A percentile compares a stretch with the other conserved stretches of the same genome.
phyloP scores from a whole-genome alignment of 371 early-diverging fungal species.

The Dichotomocladium elegans region DNA sequence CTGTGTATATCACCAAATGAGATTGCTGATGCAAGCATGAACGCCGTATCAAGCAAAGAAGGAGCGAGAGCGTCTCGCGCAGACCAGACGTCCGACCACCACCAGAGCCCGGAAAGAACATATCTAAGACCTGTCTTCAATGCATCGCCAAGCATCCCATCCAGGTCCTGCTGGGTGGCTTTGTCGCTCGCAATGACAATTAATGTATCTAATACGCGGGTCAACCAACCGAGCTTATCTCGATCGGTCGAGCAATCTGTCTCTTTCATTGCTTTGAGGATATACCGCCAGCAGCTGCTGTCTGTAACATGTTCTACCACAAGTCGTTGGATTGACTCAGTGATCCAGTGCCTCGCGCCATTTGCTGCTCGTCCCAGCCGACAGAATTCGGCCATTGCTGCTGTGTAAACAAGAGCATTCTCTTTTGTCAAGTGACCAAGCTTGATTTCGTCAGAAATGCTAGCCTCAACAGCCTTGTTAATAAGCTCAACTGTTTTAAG shows the following conservation, averaged over 20 bases:
- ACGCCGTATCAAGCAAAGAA: constrained; percentile 9
- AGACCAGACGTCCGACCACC: neutral
- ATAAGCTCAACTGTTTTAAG: constrained; percentile 3
- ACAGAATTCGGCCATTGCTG: constrained; percentile 24
- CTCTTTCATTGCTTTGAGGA: constrained; percentile 12
- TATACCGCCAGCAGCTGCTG: constrained; percentile 15
- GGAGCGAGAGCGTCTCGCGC: neutral
- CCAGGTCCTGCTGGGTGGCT: neutral
- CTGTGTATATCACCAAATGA: neutral
- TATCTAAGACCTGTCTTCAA: constrained; percentile 4
- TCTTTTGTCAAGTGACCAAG: constrained; percentile 10
- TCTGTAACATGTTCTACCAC: constrained; percentile 21
- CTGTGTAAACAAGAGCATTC: constrained; percentile 3
- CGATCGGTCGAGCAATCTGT: constrained; percentile 6
- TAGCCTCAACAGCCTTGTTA: constrained; percentile 14
- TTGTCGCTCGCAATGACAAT: constrained; percentile 32
- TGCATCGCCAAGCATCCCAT: neutral
- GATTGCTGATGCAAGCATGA: constrained; percentile 12
- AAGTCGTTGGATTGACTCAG: constrained; percentile 14
- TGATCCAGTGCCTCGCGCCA: constrained; percentile 10
- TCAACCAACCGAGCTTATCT: constrained; percentile 35
- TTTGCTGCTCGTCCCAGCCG: constrained; percentile 17
- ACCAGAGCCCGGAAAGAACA: constrained; percentile 5
- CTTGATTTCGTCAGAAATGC: constrained; percentile 7
- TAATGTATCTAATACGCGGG: constrained; percentile 48